Evolutionary conservation across 2,329 filamentous ascomycete genomes (phyloP).

Genomic region (Claviceps capensis): DNA sequence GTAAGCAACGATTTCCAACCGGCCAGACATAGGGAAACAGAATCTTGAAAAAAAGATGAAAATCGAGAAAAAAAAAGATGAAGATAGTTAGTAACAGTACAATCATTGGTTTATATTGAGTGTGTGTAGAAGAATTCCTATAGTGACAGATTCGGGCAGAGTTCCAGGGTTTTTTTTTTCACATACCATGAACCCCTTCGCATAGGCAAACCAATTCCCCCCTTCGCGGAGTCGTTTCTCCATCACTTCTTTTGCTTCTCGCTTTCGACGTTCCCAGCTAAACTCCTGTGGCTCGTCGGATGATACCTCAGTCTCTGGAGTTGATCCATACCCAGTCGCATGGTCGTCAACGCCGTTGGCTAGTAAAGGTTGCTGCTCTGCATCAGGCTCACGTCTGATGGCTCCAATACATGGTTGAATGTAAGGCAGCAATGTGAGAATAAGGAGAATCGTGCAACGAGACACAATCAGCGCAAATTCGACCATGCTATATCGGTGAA

Average conservation of each 20-base stretch:
- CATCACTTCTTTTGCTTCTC: conserved; percentile 43
- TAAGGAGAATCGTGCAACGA: conserved; percentile 14
- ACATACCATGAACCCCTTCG: conserved; percentile 53
- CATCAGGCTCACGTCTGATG: conserved; percentile 25
- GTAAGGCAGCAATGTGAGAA: conserved; percentile 16
- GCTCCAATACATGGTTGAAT: conserved; percentile 15
- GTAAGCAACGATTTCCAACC: conserved; percentile 47
- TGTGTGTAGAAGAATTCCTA: too few species aligned
- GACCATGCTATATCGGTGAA: conserved; percentile 10
- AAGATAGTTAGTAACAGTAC: neutral
- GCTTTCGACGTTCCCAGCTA: conserved; percentile 38
- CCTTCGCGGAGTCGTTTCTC: conserved; percentile 58
- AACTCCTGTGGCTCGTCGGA: conserved; percentile 32
- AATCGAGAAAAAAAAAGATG: too few species aligned
- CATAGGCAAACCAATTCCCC: conserved; percentile 65
- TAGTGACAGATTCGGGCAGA: too few species aligned
- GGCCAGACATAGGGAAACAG: conserved; percentile 75
- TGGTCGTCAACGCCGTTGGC: conserved; percentile 16
- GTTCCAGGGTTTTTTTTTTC: neutral
- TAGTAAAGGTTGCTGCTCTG: conserved; percentile 46
- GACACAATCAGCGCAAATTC: conserved; percentile 11
- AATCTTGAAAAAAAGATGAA: conserved; percentile 30
- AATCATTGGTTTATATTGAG: too few species aligned
- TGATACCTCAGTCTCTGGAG: conserved; percentile 23
- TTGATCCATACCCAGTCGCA: conserved; percentile 28